phyloP scores from a whole-genome alignment of 805 yeast species.

The Saccharomyces jurei region DNA sequence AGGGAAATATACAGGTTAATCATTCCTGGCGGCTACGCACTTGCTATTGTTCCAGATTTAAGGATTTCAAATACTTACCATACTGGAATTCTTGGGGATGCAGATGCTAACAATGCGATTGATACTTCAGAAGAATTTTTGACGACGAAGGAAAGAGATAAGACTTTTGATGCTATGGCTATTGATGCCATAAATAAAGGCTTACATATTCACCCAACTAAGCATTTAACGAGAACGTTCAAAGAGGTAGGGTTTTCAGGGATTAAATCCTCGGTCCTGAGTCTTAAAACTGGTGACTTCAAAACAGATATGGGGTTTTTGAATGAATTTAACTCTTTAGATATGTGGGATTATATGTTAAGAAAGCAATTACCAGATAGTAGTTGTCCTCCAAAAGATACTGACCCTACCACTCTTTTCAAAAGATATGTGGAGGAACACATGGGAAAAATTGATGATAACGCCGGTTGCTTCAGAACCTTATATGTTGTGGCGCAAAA shows the following conservation, averaged over 20 bases:
- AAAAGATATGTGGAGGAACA: conserved; percentile 24
- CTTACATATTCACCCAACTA: conserved; percentile 22
- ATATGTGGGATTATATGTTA: conserved; percentile 14
- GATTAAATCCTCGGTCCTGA: conserved; percentile 21
- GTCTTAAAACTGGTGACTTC: conserved; percentile 24
- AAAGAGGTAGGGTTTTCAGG: conserved; percentile 25
- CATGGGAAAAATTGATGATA: conserved; percentile 20
- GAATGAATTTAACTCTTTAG: conserved; percentile 20
- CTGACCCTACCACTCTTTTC: conserved; percentile 17
- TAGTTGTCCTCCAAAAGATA: conserved; percentile 10
- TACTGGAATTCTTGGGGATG: not conserved
- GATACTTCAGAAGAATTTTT: conserved; percentile 5
- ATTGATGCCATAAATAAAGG: conserved; percentile 23
- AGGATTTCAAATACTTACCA: conserved; percentile 12
- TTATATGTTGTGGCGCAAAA: conserved; percentile 25
- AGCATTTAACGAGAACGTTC: conserved; percentile 17
- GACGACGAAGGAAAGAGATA: conserved; percentile 20
- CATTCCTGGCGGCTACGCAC: conserved; percentile 26
- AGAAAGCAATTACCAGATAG: conserved; percentile 13
- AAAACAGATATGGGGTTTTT: conserved; percentile 24
- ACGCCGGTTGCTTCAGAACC: conserved; percentile 22
- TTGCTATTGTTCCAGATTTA: conserved; percentile 19
- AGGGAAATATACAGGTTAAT: conserved; percentile 23
- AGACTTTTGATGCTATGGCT: conserved; percentile 17
- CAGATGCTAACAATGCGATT: conserved; percentile 1